phyloP scores from a whole-genome alignment of 495 filamentous ascomycete genomes.

The Hypoxylon lienhwacheense region DNA sequence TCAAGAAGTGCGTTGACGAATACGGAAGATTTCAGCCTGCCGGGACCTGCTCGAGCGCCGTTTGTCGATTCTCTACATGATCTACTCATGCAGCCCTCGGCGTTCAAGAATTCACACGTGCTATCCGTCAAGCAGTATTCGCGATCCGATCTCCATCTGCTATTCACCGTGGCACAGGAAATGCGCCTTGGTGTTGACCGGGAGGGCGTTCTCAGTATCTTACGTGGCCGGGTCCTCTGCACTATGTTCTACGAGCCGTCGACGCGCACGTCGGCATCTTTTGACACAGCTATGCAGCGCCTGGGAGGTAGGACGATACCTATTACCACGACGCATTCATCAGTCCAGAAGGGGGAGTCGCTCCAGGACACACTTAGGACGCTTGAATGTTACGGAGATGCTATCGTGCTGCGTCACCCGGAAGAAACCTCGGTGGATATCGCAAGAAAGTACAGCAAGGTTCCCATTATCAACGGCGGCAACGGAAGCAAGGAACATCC shows the following conservation, averaged over 20 bases:
- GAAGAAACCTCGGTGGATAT: conserved; percentile 72
- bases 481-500: conserved; percentile 95
- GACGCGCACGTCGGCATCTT: conserved; percentile 92
- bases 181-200: conserved; percentile 92
- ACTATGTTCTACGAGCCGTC: conserved; percentile 98
- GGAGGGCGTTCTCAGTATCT: conserved; percentile 81
- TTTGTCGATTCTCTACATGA: conserved; percentile 55
- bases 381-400: conserved; percentile 90
- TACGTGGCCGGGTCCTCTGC: conserved; percentile 81
- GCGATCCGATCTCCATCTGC: conserved; percentile 80
- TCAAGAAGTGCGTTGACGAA: conserved; percentile 30
- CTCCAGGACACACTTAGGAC: conserved; percentile 93
- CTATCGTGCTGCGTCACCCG: conserved; percentile 90
- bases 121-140: conserved; percentile 87
- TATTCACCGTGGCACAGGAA: conserved; percentile 95
- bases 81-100: conserved; percentile 70
- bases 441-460: conserved; percentile 81
- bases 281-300: conserved; percentile 97
- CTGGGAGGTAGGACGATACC: conserved; percentile 82
- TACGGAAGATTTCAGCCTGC: conserved; percentile 57
- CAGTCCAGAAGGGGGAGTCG: conserved; percentile 87
- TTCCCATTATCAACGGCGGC: conserved; percentile 94
- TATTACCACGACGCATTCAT: conserved; percentile 77
- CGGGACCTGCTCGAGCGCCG: conserved; percentile 46
- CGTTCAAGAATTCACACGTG: conserved; percentile 84